These are phyloP conservation scores for Debaryomycetaceae sp. DNA, from an alignment of 1,139 yeast genomes.

Conservation along the genomic window DNA sequence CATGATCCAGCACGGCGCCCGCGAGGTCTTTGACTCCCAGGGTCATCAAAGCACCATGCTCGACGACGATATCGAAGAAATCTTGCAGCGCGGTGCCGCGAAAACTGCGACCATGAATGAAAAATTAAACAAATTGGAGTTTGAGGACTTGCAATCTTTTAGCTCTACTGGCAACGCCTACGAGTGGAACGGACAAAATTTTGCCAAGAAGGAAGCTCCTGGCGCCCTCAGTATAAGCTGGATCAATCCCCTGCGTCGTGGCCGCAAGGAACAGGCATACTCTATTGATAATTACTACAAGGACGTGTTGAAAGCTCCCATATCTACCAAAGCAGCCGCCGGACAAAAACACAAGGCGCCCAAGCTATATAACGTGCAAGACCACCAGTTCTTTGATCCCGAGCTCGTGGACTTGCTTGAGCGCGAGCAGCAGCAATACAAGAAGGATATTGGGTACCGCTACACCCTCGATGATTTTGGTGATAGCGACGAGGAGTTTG, in stretches of 20 bases:
- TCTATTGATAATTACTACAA: conserved; percentile 82
- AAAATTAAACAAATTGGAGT: conserved; percentile 73
- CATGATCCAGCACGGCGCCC: conserved; percentile 97
- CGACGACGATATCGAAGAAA: conserved; percentile 71
- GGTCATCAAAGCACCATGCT: conserved; percentile 24
- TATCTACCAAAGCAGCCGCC: conserved; percentile 5
- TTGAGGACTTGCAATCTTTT: conserved; percentile 87
- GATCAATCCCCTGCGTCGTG: conserved; percentile 86
- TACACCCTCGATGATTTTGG: conserved; percentile 48
- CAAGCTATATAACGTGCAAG: conserved; percentile 60
- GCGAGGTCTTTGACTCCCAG: conserved; percentile 58
- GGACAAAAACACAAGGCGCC: conserved; percentile 53
- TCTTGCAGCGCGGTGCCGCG: conserved; percentile 67
- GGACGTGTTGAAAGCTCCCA: conserved; percentile 47
- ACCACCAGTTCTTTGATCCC: conserved; percentile 79
- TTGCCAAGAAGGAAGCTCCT: conserved; percentile 50
- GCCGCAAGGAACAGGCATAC: conserved; percentile 80
- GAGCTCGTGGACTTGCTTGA: conserved; percentile 56
- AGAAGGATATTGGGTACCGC: conserved; percentile 62
- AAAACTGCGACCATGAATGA: conserved; percentile 57
- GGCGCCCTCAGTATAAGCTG: conserved; percentile 46
- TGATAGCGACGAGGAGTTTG: conserved; percentile 45
- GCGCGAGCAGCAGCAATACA: conserved; percentile 68
- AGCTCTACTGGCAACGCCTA: conserved; percentile 82
- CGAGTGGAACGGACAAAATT: conserved; percentile 96